phyloP scores from a whole-genome alignment of 331 rosid genomes.

The Quercus lobata region DNA sequence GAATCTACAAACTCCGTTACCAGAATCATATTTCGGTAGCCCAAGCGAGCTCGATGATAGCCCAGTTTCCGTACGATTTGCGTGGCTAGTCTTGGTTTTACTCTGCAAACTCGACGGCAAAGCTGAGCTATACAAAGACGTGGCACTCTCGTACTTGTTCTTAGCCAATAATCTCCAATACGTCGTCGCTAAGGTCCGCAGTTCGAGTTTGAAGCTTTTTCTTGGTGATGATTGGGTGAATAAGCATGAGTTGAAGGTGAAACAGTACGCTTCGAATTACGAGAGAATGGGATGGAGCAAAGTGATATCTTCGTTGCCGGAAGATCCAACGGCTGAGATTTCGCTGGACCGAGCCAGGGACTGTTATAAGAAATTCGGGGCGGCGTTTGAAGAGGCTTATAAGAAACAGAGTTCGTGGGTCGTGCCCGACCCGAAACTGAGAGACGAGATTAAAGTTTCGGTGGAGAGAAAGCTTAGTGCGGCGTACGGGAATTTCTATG shows the following conservation, averaged over 20 bases:
- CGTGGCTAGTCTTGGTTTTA: slow-evolving; percentile 68
- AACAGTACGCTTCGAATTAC: slow-evolving; percentile 59
- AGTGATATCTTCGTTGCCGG: slow-evolving; percentile 48
- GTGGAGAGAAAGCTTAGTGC: slow-evolving; percentile 33
- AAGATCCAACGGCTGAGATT: slow-evolving; percentile 37
- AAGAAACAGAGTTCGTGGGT: slow-evolving; percentile 56
- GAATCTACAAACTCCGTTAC: slow-evolving; percentile 34
- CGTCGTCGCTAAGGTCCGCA: slow-evolving; percentile 58
- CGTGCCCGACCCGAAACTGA: slow-evolving; percentile 47
- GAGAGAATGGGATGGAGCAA: slow-evolving; percentile 73
- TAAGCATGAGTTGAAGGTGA: slow-evolving; percentile 58
- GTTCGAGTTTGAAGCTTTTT: slow-evolving; percentile 50
- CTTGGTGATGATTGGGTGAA: slow-evolving; percentile 66
- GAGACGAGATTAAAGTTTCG: slow-evolving; percentile 50
- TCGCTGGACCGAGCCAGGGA: slow-evolving; percentile 41
- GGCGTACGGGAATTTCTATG: slow-evolving; percentile 35
- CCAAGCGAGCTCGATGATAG: slow-evolving; percentile 12
- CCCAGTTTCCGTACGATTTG: slow-evolving; percentile 38
- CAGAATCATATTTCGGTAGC: slow-evolving; percentile 59
- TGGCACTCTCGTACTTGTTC: slow-evolving; percentile 73
- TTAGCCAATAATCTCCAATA: slow-evolving; percentile 93
- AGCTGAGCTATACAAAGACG: slow-evolving; percentile 63
- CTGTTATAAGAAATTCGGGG: slow-evolving; percentile 35
- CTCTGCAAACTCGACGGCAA: slow-evolving; percentile 88
- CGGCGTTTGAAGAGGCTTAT: slow-evolving; percentile 49